Percentiles rank a stretch among this genome's conserved stretches.
phyloP scores from a whole-genome alignment of 2,329 filamentous ascomycete genomes.

The Fusarium nygamai region DNA sequence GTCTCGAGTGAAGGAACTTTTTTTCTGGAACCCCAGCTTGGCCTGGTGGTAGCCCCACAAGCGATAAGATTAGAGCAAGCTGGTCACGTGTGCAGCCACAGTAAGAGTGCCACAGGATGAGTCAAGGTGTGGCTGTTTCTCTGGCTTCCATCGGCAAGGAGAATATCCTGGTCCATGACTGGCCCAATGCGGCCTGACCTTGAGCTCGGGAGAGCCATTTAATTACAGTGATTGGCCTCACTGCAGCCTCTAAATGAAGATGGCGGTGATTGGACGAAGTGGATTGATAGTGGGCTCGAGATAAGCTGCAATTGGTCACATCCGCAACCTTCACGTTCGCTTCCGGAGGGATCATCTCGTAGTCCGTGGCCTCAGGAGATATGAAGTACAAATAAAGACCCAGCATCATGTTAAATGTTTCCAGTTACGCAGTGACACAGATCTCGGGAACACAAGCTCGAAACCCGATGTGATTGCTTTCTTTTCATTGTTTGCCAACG shows the following conservation, averaged over 20 bases:
- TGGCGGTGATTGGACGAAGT: slow-evolving; percentile 24
- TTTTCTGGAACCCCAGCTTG: slow-evolving; percentile 41
- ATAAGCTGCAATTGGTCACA: slow-evolving; percentile 28
- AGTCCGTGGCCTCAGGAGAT: slow-evolving; percentile 15
- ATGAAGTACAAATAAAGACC: slow-evolving; percentile 1
- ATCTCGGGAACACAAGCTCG: slow-evolving; percentile 1
- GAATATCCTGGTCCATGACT: slow-evolving; percentile 20
- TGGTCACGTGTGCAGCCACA: slow-evolving; percentile 32
- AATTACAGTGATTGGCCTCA: slow-evolving; percentile 37
- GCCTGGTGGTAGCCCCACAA: slow-evolving; percentile 30
- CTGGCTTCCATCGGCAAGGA: slow-evolving; percentile 1
- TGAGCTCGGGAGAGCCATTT: not conserved
- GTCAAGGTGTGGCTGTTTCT: slow-evolving; percentile 21
- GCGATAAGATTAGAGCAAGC: slow-evolving; percentile 24
- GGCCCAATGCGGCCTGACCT: slow-evolving; percentile 14
- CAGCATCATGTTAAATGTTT: not conserved
- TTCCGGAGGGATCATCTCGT: slow-evolving; percentile 19
- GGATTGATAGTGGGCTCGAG: slow-evolving; percentile 9
- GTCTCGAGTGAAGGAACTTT: slow-evolving; percentile 46
- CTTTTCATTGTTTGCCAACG: slow-evolving; percentile 6
- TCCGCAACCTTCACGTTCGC: slow-evolving; percentile 15
- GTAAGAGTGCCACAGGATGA: slow-evolving; percentile 1
- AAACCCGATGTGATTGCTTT: slow-evolving; percentile 6
- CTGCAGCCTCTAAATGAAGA: slow-evolving; percentile 22
- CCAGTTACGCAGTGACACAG: not conserved